Conservation (phyloP, 2,329 filamentous ascomycete genomes). For the Sclerotinia nivalis region DNA sequence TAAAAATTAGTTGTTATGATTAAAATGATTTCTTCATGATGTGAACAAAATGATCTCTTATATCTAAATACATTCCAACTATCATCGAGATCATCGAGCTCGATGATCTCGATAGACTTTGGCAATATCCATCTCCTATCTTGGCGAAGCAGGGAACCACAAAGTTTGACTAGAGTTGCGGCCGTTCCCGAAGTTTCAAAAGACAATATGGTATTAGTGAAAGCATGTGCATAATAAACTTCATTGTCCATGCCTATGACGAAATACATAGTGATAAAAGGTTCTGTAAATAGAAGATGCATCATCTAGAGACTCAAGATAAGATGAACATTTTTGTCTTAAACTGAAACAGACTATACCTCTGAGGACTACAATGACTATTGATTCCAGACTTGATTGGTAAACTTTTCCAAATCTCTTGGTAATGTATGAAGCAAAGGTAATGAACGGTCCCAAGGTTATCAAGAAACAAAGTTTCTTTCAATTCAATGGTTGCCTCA, state of each 20-base stretch:
- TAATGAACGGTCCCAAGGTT: not conserved
- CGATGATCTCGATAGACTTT: not conserved
- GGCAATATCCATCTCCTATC: not conserved
- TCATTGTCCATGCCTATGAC: not conserved
- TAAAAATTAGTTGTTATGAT: conserved; percentile 16
- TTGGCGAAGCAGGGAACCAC: not conserved
- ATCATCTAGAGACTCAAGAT: not conserved
- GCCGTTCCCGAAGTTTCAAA: not conserved
- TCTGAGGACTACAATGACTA: not conserved
- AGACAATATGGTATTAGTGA: not conserved
- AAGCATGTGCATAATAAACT: not conserved
- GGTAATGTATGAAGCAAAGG: not conserved
- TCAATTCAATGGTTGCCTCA: not conserved
- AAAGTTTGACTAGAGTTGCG: not conserved
- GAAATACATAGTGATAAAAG: not conserved
- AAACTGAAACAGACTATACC: not conserved
- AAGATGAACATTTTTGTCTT: not conserved
- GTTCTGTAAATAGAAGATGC: not conserved
- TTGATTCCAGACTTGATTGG: not conserved
- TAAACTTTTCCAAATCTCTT: conserved; percentile 7
- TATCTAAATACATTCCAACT: not conserved
- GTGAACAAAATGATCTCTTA: not conserved
- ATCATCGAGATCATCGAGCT: not conserved
- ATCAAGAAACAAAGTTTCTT: conserved; percentile 1
- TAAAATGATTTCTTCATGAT: not conserved